phyloP scores from a whole-genome alignment of 2,329 filamentous ascomycete species.

The Fusarium buharicum region DNA sequence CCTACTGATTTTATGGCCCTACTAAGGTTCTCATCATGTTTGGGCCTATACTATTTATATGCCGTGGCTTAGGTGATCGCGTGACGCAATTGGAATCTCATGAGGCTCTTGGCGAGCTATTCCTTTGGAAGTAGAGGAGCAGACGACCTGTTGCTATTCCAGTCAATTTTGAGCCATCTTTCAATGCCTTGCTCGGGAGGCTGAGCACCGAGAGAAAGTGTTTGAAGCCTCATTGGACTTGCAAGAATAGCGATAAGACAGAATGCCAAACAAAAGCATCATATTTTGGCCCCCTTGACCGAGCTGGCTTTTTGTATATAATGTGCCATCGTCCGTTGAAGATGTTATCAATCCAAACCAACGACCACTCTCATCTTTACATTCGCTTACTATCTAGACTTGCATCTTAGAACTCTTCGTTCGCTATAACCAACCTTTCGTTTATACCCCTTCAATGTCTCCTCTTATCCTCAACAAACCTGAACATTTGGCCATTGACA shows the following conservation, averaged over 20 bases:
- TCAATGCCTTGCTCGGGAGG: conserved; percentile 19
- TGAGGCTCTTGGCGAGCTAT: not conserved
- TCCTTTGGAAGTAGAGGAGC: not conserved
- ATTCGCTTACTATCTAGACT: conserved; percentile 21
- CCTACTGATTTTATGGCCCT: too few species aligned
- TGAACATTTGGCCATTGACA: not conserved
- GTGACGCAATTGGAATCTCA: conserved; percentile 12
- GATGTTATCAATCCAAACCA: not conserved
- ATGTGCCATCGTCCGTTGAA: not conserved
- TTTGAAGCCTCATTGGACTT: not conserved
- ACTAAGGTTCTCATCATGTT: not conserved
- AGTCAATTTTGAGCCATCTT: not conserved
- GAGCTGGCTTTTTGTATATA: conserved; percentile 16
- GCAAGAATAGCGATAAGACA: not conserved
- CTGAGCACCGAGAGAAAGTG: conserved; percentile 12
- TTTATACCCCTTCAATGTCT: not conserved
- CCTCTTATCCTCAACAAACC: not conserved
- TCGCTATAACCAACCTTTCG: conserved; percentile 11
- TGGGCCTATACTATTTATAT: not conserved
- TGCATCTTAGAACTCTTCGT: not conserved
- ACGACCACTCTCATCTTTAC: conserved; percentile 12
- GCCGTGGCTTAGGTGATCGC: conserved; percentile 19
- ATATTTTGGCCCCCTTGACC: not conserved
- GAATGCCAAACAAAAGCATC: not conserved
- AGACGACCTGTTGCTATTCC: conserved; percentile 43